phyloP scores from a whole-genome alignment of 2,329 filamentous ascomycete species.

The Beauveria sp. region DNA sequence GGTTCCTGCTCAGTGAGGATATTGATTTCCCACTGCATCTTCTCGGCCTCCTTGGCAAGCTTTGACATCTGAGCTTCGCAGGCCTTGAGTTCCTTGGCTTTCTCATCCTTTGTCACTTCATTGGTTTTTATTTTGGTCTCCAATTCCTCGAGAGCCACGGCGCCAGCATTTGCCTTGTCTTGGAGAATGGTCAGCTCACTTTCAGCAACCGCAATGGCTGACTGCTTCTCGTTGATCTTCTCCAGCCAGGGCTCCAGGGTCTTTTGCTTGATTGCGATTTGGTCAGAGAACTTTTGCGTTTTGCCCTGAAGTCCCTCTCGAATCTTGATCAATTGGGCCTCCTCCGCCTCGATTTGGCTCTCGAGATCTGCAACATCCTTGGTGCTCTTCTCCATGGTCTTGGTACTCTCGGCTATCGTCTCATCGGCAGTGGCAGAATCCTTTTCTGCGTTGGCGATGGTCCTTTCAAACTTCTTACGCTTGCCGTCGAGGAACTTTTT shows the following conservation, averaged over 20 bases:
- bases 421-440: conserved; percentile 67
- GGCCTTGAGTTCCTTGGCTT: conserved; percentile 66
- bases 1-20: conserved; percentile 72
- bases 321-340: conserved; percentile 74
- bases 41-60: conserved; percentile 66
- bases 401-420: conserved; percentile 67
- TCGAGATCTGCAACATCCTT: conserved; percentile 73
- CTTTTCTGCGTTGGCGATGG: conserved; percentile 68
- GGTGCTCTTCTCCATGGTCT: conserved; percentile 70
- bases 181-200: conserved; percentile 88
- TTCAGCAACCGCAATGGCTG: conserved; percentile 85
- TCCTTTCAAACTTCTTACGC: conserved; percentile 90
- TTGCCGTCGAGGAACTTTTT: conserved; percentile 88
- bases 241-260: conserved; percentile 92
- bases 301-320: conserved; percentile 88
- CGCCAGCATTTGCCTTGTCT: conserved; percentile 82
- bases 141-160: conserved; percentile 75
- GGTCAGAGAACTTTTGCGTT: conserved; percentile 86
- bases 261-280: conserved; percentile 89
- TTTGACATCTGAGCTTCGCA: conserved; percentile 65
- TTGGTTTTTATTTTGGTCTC: conserved; percentile 70
- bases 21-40: conserved; percentile 64
- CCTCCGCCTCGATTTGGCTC: conserved; percentile 66
- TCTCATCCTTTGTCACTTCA: conserved; percentile 61
- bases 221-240: conserved; percentile 95